Conservation (phyloP, 169 alveolate species). For the Plasmodium falciparum region DNA sequence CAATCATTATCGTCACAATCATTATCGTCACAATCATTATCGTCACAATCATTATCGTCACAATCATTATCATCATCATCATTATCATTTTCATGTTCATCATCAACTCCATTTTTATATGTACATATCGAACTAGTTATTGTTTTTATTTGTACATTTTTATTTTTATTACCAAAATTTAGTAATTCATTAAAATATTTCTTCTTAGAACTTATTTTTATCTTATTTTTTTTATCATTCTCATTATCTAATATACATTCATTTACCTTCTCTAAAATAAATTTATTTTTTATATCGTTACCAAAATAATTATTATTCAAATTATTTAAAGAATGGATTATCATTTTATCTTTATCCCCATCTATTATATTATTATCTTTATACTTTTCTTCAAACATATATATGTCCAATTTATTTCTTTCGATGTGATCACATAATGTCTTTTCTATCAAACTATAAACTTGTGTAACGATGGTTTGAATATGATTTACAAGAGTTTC, state of each 20-base stretch:
- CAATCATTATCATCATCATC: too few relatives aligned
- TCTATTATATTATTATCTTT: neutral
- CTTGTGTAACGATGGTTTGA: conserved; percentile 29
- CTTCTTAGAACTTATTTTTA: too few relatives aligned
- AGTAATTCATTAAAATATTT: too few relatives aligned
- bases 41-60: too few relatives aligned
- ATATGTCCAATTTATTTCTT: neutral
- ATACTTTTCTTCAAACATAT: neutral
- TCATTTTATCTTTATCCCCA: neutral
- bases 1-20: too few relatives aligned
- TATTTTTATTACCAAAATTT: too few relatives aligned
- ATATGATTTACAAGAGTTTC: conserved; percentile 65
- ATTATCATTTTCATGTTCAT: too few relatives aligned
- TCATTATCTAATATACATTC: neutral
- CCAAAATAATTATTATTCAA: neutral
- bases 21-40: too few relatives aligned
- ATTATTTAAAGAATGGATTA: neutral
- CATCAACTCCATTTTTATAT: too few relatives aligned
- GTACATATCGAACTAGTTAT: too few relatives aligned
- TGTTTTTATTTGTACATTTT: too few relatives aligned
- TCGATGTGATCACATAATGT: conserved; percentile 5
- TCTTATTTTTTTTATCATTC: too few relatives aligned
- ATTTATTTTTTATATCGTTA: neutral
- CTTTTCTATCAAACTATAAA: conserved; percentile 30
- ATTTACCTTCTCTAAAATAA: neutral